These are phyloP conservation scores for Zygosaccharomyces sapae DNA, from an alignment of 1,139 yeast genomes.

Conservation along the genomic window DNA sequence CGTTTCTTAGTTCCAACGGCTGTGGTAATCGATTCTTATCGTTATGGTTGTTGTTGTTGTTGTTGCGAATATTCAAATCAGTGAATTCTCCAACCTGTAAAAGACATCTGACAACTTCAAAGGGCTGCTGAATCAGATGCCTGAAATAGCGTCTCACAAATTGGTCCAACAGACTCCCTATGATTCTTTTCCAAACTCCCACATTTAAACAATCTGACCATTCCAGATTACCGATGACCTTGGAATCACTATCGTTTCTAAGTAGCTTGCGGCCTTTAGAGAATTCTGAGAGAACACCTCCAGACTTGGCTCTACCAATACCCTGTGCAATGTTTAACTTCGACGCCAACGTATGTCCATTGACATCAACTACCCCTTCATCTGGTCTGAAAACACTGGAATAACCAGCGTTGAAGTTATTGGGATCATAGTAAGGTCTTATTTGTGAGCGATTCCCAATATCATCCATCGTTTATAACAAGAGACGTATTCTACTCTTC, in stretches of 20 bases:
- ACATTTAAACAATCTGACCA: conserved; percentile 62
- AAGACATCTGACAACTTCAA: conserved; percentile 75
- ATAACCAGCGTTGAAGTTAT: conserved; percentile 63
- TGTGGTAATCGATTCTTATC: conserved; percentile 3
- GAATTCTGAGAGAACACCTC: conserved; percentile 10
- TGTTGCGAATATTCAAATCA: conserved; percentile 12
- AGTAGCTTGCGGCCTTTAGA: conserved; percentile 13
- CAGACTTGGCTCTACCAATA: conserved; percentile 11
- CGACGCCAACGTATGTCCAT: conserved; percentile 40
- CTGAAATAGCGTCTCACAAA: conserved; percentile 65
- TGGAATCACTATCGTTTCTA: conserved; percentile 10
- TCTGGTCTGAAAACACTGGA: conserved; percentile 59
- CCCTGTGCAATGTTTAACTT: conserved; percentile 33
- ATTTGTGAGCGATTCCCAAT: conserved; percentile 27
- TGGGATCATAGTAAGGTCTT: conserved; percentile 74
- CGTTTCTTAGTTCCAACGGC: conserved; percentile 16
- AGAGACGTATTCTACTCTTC: neutral
- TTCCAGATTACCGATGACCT: conserved; percentile 49
- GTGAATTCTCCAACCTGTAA: conserved; percentile 71
- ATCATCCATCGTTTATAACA: conserved; percentile 12
- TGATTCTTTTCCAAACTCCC: conserved; percentile 51
- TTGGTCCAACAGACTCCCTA: conserved; percentile 52
- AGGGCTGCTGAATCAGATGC: conserved; percentile 75
- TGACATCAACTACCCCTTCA: conserved; percentile 46
- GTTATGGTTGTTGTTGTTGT: neutral